A percentile compares a stretch with the other conserved stretches of the same genome.
Evolutionary conservation across 2,329 filamentous ascomycete genomes (phyloP).

Genomic region (Epichloe sylvatica): DNA sequence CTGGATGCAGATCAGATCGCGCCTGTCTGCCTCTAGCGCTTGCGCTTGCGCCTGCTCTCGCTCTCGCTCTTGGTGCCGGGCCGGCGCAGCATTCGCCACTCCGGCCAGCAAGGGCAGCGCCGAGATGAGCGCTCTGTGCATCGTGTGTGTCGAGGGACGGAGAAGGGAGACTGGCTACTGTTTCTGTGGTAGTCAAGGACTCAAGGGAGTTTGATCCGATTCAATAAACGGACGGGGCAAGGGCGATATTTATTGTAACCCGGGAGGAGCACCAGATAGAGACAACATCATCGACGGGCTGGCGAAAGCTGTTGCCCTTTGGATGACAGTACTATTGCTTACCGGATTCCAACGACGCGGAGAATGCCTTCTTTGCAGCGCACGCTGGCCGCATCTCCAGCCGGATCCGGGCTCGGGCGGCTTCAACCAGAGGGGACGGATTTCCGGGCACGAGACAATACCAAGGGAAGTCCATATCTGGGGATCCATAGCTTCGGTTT

Average conservation of each 20-base stretch:
- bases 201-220: neutral
- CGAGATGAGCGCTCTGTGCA: conserved; percentile 13
- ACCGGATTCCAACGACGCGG: neutral
- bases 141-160: conserved; percentile 1
- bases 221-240: neutral
- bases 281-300: too few species aligned
- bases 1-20: neutral
- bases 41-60: neutral
- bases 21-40: neutral
- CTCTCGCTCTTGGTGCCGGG: neutral
- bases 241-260: neutral
- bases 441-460: neutral
- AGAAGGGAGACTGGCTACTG: neutral
- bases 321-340: neutral
- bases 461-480: neutral
- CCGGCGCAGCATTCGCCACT: conserved; percentile 10
- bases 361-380: too few species aligned
- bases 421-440: too few species aligned
- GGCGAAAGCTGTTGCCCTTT: too few species aligned
- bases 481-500: neutral
- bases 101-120: conserved; percentile 14
- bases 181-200: neutral
- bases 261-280: too few species aligned
- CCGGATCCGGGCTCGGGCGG: too few species aligned
- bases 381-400: too few species aligned